Base-by-base conservation (phyloP, 306 rosid species). In the Rubus idaeus region DNA sequence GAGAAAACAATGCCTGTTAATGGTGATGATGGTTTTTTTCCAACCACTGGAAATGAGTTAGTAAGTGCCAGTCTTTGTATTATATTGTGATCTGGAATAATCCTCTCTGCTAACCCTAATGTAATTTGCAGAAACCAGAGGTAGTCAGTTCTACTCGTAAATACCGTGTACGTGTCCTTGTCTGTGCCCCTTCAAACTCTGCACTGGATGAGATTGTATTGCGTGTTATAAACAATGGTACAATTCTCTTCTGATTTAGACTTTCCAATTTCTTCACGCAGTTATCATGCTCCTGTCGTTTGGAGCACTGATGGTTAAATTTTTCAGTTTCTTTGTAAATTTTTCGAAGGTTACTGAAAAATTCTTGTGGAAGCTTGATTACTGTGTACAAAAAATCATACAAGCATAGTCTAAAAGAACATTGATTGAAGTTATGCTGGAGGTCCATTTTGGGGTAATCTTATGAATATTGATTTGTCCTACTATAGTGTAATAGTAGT, bases 121-220 rank as follows among this genome's bases (percentile, higher is more conserved):
- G 56, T 50, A 73, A 44, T 83, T 64, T 79, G 76, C 82, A 94
- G 98, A 94, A 87, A 87, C 97, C 96, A 73, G 98, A 94, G 83
- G 85, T 88, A 63, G 87, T 89, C 79, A 90, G 90, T 67, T 91
- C 98, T 45, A 89, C 82, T 74, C 95, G 98, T 26, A 94, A 90
- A 81, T 91, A 94, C 80, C 97, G 93, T 51, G 94, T 94, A 62
- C 87, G 93, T 53, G 96, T 91, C 66, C 88, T 94, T 73, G 98
- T 94, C 37, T 94, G 97, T 9, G 98, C 98, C 68, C 97, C 96
- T 70, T 94, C 97, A 73, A 94, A 94, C 79, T 94, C 98, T 76
- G 98, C 98, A 30, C 90, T 94, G 3, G 98, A 94, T 80, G 98
- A 94, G 88, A 94, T 94, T 86, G 96, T 91, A 66, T 76, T 91